Percentiles rank a stretch among this genome's conserved stretches.
Conservation (phyloP, 2,329 filamentous ascomycete species). For the Fusarium sp. region DNA sequence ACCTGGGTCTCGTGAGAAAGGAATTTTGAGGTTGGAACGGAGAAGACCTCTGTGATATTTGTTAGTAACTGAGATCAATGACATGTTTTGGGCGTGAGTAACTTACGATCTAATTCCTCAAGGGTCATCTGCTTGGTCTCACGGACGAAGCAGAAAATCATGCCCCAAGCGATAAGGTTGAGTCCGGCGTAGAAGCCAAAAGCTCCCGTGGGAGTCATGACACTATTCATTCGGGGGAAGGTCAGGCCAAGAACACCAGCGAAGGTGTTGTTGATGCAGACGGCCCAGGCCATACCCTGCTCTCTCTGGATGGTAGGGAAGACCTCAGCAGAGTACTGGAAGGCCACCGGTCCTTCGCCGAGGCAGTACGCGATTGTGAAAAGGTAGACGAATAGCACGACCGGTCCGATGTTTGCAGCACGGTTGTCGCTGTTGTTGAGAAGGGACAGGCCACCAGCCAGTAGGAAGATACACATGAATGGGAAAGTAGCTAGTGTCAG, state of each 20-base stretch:
- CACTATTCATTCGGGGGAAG: slow-evolving; percentile 60
- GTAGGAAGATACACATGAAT: slow-evolving; percentile 27
- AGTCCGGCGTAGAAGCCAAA: slow-evolving; percentile 68
- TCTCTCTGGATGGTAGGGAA: slow-evolving; percentile 74
- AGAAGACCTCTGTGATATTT: slow-evolving; percentile 54
- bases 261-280: slow-evolving; percentile 71
- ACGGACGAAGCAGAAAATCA: slow-evolving; percentile 63
- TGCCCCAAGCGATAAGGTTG: slow-evolving; percentile 66
- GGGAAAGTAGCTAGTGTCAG: slow-evolving; percentile 25
- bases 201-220: slow-evolving; percentile 56
- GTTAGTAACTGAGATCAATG: neutral
- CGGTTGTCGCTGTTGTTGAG: neutral
- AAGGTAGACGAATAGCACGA: slow-evolving; percentile 69
- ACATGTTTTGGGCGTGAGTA: neutral
- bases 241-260: slow-evolving; percentile 64
- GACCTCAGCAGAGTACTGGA: slow-evolving; percentile 73
- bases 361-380: slow-evolving; percentile 75
- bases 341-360: slow-evolving; percentile 73
- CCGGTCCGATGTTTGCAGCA: slow-evolving; percentile 11
- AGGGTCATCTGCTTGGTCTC: slow-evolving; percentile 69
- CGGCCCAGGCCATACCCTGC: slow-evolving; percentile 73
- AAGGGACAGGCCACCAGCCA: slow-evolving; percentile 12
- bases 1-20: slow-evolving; percentile 51
- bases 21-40: slow-evolving; percentile 60
- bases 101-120: slow-evolving; percentile 62